Conservation (phyloP, 1,284 basidiomycete genomes). For the Earliella scabrosa region DNA sequence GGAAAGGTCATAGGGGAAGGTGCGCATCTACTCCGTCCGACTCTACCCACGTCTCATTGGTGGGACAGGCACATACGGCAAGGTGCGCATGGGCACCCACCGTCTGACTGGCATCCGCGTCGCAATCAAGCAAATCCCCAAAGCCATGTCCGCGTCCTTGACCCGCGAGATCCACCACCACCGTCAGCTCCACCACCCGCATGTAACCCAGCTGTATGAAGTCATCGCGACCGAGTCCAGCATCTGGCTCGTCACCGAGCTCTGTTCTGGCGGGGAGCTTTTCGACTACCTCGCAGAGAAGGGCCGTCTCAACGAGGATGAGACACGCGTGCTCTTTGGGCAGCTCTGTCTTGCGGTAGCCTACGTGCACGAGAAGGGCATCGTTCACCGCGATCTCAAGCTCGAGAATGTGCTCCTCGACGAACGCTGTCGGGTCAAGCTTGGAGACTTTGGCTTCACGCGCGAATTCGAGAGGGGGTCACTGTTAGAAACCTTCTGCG, state of each 20-base stretch:
- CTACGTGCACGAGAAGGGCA: conserved; percentile 88
- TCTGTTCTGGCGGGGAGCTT: conserved; percentile 95
- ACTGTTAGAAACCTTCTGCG: conserved; percentile 95
- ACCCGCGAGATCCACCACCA: conserved; percentile 99
- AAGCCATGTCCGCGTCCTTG: conserved; percentile 85
- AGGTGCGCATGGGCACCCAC: conserved; percentile 92
- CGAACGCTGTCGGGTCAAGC: conserved; percentile 84
- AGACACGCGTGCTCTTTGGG: conserved; percentile 86
- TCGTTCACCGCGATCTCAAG: conserved; percentile 96
- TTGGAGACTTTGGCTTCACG: conserved; percentile 97
- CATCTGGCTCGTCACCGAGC: conserved; percentile 98
- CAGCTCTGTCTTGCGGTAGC: conserved; percentile 97
- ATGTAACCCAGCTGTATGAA: conserved; percentile 96
- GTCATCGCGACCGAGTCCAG: conserved; percentile 94
- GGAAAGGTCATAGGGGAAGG: conserved; percentile 97
- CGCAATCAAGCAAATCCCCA: conserved; percentile 98
- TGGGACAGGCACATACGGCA: conserved; percentile 83
- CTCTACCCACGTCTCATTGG: conserved; percentile 1
- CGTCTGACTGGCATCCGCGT: conserved; percentile 88
- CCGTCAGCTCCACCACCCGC: conserved; percentile 92
- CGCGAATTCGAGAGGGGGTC: conserved; percentile 88
- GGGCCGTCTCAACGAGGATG: conserved; percentile 83
- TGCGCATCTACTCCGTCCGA: conserved; percentile 41
- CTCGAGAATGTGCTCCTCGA: conserved; percentile 95
- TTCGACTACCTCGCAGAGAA: conserved; percentile 98